Percentiles rank a stretch among this genome's conserved stretches.
phyloP scores from a whole-genome alignment of 345 rosid genomes.

The Sisymbrium irio region DNA sequence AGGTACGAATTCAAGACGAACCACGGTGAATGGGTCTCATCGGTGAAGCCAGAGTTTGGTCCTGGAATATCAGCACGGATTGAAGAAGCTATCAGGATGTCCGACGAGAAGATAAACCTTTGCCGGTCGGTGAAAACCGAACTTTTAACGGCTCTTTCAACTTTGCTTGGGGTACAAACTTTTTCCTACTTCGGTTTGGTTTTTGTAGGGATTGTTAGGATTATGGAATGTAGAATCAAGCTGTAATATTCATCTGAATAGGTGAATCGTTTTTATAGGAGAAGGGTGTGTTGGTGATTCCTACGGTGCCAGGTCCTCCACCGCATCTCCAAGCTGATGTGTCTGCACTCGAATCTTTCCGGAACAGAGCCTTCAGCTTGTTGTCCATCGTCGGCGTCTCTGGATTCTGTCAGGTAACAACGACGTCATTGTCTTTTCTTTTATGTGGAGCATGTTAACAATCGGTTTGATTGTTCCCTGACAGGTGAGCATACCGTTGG shows the following conservation, averaged over 20 bases:
- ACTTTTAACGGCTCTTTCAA: conserved; percentile 51
- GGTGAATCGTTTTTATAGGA: conserved; percentile 41
- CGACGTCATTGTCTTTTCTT: neutral
- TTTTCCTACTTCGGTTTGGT: conserved; percentile 4
- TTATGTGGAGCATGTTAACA: neutral
- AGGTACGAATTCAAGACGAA: conserved; percentile 85
- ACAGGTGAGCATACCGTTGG: conserved; percentile 77
- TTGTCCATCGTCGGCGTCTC: conserved; percentile 75
- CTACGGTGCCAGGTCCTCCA: conserved; percentile 78
- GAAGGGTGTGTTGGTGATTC: conserved; percentile 63
- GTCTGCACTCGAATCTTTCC: conserved; percentile 46
- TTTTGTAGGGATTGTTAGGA: too few species aligned
- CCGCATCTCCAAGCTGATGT: conserved; percentile 68
- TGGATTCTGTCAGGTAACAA: conserved; percentile 82
- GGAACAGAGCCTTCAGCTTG: conserved; percentile 65
- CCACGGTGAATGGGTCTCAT: conserved; percentile 70
- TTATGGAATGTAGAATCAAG: neutral
- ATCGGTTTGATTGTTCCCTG: neutral
- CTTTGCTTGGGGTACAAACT: conserved; percentile 65
- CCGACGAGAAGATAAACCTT: conserved; percentile 48
- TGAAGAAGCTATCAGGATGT: conserved; percentile 53
- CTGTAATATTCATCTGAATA: neutral
- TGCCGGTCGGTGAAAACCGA: conserved; percentile 53
- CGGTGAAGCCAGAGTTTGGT: conserved; percentile 70
- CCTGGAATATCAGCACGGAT: conserved; percentile 61